Evolutionary conservation across 2,329 filamentous ascomycete species (phyloP), one percentile per base, ranked within the genome.

Genomic region (Pezicula carpinea): DNA sequence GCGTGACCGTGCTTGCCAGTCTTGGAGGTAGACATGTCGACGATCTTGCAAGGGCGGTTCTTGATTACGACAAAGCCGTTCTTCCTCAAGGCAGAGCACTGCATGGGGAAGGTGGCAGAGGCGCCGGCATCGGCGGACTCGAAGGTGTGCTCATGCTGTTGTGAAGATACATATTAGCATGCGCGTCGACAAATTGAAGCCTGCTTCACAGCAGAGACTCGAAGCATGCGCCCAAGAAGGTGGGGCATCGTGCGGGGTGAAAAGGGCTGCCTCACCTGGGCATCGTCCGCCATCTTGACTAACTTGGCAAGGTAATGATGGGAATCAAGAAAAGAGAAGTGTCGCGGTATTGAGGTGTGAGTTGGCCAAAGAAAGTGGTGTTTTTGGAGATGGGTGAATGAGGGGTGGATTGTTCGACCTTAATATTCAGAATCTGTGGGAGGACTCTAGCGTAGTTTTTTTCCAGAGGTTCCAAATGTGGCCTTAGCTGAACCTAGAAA

Each of bases 1-100:
- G 93, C 93, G 88, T 99, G 95, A 74, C 93, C 93, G 87, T 99
- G 93, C 89, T 99, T 99, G 77, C 93, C 93, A 63, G 93, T 99
- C 91, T 99, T 99, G 74, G 93, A 99, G 79, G 93, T 99, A 63
- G 90, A 96, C 95, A 99, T 99, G 70, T 99, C 93, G 74, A 97
- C 89, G 66, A 99, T 99, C 88, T 97, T 99, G 91, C 93, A 99
- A 66, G 93, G 95, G 66, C 93, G 93, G 76, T 80, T 77, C 86
- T 99, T 99, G 79, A 99, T 97, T 72, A 92, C 85, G 73, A 99
- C 93, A 82, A 87, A 86, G 61, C 93, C 92, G 85, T 95, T 95
- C 91, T 99, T 97, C 72, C 93, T 87, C 81, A 99, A 83, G 67
- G 95, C 92, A 78, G 95, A 99, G 78, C 93, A 99, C 83, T 99